Evolutionary conservation across 345 rosid species (phyloP).

Genomic region (Lepidium africanum): DNA sequence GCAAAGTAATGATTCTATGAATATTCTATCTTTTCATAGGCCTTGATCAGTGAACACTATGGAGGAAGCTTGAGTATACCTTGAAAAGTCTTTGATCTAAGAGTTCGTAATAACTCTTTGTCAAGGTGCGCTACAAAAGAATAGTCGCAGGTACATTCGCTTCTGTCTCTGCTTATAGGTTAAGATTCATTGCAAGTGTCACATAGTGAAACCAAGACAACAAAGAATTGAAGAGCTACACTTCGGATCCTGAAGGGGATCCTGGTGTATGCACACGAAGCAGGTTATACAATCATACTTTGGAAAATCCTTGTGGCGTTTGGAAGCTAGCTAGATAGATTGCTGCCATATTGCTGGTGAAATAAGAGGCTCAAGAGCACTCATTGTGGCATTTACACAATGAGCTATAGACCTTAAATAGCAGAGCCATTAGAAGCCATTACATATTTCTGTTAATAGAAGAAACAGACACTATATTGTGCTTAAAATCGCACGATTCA

Average conservation of each 20-base stretch:
- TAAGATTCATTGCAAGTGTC: background rate
- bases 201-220: background rate
- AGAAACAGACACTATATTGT: background rate
- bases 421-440: background rate
- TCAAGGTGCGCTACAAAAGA: background rate
- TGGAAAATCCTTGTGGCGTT: background rate
- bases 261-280: background rate
- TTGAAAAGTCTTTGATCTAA: background rate
- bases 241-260: background rate
- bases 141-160: background rate
- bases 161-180: background rate
- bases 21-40: constrained; percentile 28
- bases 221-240: background rate
- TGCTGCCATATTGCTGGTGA: background rate
- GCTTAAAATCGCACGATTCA: background rate
- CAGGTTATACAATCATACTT: background rate
- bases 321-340: background rate
- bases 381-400: background rate
- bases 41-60: constrained; percentile 52
- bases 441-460: background rate
- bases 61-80: constrained; percentile 58
- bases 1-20: background rate
- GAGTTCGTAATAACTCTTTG: background rate
- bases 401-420: constrained; percentile 1
- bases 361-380: background rate